A percentile compares a stretch with the other conserved stretches of the same genome.
Evolutionary conservation across 1,139 yeast species (phyloP).

Genomic region (Diutina sp.): DNA sequence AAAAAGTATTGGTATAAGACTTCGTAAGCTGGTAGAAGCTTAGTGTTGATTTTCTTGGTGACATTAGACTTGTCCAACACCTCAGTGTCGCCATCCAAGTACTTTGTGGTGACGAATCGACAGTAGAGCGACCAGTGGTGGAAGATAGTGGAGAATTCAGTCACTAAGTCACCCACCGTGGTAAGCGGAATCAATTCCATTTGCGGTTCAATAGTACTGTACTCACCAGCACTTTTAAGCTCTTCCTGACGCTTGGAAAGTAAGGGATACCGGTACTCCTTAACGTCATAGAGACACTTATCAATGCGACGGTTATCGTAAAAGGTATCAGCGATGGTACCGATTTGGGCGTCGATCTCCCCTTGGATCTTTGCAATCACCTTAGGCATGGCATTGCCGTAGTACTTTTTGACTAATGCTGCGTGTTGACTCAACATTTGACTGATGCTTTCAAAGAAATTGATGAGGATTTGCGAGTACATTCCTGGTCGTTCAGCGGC

Average conservation of each 20-base stretch:
- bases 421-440: constrained; percentile 80
- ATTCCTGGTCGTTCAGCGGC: constrained; percentile 25
- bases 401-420: constrained; percentile 58
- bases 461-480: constrained; percentile 59
- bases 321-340: constrained; percentile 76
- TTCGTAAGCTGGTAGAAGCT: constrained; percentile 52
- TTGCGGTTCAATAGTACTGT: constrained; percentile 7
- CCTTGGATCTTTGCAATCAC: constrained; percentile 67
- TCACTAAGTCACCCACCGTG: constrained; percentile 43
- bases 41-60: constrained; percentile 40
- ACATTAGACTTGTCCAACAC: constrained; percentile 37
- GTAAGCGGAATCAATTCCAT: constrained; percentile 23
- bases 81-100: constrained; percentile 6
- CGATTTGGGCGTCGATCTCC: constrained; percentile 87
- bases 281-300: constrained; percentile 42
- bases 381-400: constrained; percentile 54
- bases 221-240: not conserved
- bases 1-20: constrained; percentile 52
- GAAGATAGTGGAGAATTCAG: constrained; percentile 63
- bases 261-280: constrained; percentile 42
- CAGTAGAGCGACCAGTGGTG: constrained; percentile 83
- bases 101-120: constrained; percentile 58
- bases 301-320: constrained; percentile 59
- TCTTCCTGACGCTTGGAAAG: constrained; percentile 13
- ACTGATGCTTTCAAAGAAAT: constrained; percentile 76